Base-by-base conservation (phyloP, 23 red algal genomes). In the Gracilaria vermiculophylla region DNA sequence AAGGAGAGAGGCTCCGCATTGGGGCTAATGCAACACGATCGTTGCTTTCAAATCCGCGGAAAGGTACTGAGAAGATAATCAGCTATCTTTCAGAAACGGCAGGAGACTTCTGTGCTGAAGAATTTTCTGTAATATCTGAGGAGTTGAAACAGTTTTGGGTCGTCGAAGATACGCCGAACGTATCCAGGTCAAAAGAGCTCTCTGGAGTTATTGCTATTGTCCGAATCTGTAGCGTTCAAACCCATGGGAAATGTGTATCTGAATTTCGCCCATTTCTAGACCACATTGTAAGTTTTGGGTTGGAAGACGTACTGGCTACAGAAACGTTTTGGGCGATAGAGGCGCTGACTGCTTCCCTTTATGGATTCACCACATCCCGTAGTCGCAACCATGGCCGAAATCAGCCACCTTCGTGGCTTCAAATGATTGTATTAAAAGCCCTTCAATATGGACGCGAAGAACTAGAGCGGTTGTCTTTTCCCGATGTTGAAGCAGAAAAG, bases 261-360 rank as follows among this genome's bases (percentile, higher is more conserved):
- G 17, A 24, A 1, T 88, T 88, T 48, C 19, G 69, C 9, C 0
- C 33, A n/a, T 40, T 76, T 47, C 34, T 88, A 42, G 72, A 76
- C 7, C 25, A 44, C 23, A 58, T 55, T 10, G 50, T 64, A 19
- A 78, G 42, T 0, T 4, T 17, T 43, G 64, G 28, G 51, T 40
- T 65, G 45, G 20, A 52, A 42, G 84, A 88, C 23, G 27, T 33
- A 20, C 39, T 78, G 0, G 37, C 69, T 12, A 34, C 15, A 42
- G 53, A 62, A 2, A 69, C 29, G 2, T 27, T 45, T 70, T 35
- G 21, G 29, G 84, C 84, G 9, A 6, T 88, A 3, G 84, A 88
- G 32, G 77, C 55, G 12, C 39, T 88, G 21, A 23, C 84, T 17
- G 53, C 69, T 57, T 42, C 84, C 17, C 40, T 88, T 73, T 28